Evolutionary conservation across 805 yeast species (phyloP).

Genomic region (Tetrapisispora arboricola): DNA sequence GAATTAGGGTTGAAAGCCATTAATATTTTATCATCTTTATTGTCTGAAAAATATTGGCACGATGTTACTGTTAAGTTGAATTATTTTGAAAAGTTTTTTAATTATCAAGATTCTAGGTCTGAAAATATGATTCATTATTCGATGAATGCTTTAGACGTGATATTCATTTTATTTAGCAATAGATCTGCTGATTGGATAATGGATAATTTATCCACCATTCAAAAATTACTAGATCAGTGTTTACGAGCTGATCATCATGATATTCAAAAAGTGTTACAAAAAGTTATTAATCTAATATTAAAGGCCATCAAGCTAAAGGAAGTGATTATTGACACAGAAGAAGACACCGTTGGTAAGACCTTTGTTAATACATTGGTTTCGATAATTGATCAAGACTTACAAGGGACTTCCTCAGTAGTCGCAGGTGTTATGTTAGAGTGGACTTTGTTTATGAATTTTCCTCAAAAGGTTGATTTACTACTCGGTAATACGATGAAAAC

Average conservation of each 20-base stretch:
- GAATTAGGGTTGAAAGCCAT: slow-evolving; percentile 75
- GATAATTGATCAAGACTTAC: slow-evolving; percentile 71
- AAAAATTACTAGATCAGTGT: slow-evolving; percentile 67
- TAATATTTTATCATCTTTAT: slow-evolving; percentile 60
- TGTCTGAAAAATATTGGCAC: slow-evolving; percentile 71
- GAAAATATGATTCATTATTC: slow-evolving; percentile 66
- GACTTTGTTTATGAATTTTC: slow-evolving; percentile 69
- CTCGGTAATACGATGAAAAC: slow-evolving; percentile 76
- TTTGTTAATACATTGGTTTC: slow-evolving; percentile 53
- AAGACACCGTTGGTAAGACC: slow-evolving; percentile 49
- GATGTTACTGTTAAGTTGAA: slow-evolving; percentile 80
- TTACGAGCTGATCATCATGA: slow-evolving; percentile 76
- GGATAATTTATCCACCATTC: slow-evolving; percentile 57
- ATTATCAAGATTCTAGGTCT: slow-evolving; percentile 64
- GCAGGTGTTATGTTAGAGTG: slow-evolving; percentile 79
- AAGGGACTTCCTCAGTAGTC: slow-evolving; percentile 63
- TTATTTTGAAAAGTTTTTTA: slow-evolving; percentile 79
- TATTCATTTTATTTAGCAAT: slow-evolving; percentile 73
- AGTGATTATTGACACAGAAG: slow-evolving; percentile 40
- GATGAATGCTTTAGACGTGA: slow-evolving; percentile 82
- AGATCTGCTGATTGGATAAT: slow-evolving; percentile 71
- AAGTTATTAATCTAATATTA: slow-evolving; percentile 60
- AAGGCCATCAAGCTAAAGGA: slow-evolving; percentile 48
- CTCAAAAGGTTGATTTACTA: slow-evolving; percentile 63
- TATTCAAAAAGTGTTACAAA: slow-evolving; percentile 72